Evolutionary conservation across 192 early-diverging fungal species (phyloP), one percentile per base, ranked within the genome.

Genomic region (Rhizoclosmatium sp.): DNA sequence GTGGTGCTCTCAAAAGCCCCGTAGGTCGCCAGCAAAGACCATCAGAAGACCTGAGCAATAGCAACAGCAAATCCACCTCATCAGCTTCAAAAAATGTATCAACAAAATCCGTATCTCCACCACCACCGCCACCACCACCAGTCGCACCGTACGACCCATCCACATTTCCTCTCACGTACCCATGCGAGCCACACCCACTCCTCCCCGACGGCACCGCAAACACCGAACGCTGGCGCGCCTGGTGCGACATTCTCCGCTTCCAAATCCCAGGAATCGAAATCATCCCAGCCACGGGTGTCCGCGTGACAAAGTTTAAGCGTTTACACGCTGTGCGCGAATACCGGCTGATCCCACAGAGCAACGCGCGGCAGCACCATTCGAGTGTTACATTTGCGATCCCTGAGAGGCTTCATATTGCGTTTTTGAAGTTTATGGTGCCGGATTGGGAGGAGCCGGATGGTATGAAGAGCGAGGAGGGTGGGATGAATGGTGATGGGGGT

Each of bases 141-240:
- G 31, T 31, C 31, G 0, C 31, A 31, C 31, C 31, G 31, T 31
- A 31, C 31, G 31, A 31, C 31, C 31, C 31, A 31, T 31, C 31
- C 31, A 31, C 31, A 0, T 31, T 31, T 31, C 31, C 31, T 31
- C 51, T 54, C 12, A 10, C 4, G 70, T 71, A 56, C 39, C 70
- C 70, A 9, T 9, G 7, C 39, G 42, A 40, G 41, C 70, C 70
- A 4, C 19, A 49, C 12, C 12, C 4, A 31, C 21, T 39, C 41
- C 70, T 71, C 16, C 10, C 54, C 5, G 47, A 49, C n/a, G 70
- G 70, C 3, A 31, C 39, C 14, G 47, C 49, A 4, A 71, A 71
- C 47, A 71, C 70, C 9, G 70, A 71, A 58, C 19, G 70, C 4
- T 71, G 54, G 49, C 70, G 70, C 39, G 70, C 70, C 10, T 71